Evolutionary conservation across 768 basidiomycete species (phyloP).

Genomic region (Cystofilobasidium macerans): DNA sequence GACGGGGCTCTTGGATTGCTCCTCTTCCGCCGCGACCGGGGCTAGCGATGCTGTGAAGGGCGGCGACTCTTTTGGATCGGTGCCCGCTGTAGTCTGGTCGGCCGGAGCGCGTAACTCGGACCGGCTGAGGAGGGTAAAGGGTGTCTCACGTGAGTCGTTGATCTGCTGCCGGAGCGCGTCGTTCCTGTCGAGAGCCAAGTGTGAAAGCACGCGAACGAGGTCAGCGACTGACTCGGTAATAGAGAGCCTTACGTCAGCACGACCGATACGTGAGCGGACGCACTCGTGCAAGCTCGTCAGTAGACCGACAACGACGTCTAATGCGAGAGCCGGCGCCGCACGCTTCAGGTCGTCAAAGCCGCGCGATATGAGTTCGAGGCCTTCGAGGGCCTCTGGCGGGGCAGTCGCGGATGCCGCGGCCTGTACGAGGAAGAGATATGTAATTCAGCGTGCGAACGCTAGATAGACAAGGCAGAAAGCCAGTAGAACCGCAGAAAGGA

Average conservation of each 20-base stretch:
- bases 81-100: conserved; percentile 10
- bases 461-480: not conserved
- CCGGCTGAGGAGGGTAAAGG: conserved; percentile 19
- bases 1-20: conserved; percentile 13
- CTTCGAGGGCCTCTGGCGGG: conserved; percentile 78
- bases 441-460: not conserved
- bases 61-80: not conserved
- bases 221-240: not conserved
- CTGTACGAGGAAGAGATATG: conserved; percentile 4
- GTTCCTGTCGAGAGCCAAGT: conserved; percentile 8
- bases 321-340: conserved; percentile 71
- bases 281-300: conserved; percentile 50
- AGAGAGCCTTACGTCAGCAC: not conserved
- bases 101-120: not conserved
- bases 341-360: conserved; percentile 80
- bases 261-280: not conserved
- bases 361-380: conserved; percentile 73
- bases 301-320: conserved; percentile 77
- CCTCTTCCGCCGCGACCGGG: not conserved
- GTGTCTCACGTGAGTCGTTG: not conserved
- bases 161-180: conserved; percentile 17
- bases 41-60: not conserved
- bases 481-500: conserved; percentile 12
- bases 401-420: conserved; percentile 48
- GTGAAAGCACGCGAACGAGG: not conserved